Evolutionary conservation across 2,329 filamentous ascomycete genomes (phyloP), one percentile per base, ranked within the genome.

Genomic region (Aspergillus sojae): DNA sequence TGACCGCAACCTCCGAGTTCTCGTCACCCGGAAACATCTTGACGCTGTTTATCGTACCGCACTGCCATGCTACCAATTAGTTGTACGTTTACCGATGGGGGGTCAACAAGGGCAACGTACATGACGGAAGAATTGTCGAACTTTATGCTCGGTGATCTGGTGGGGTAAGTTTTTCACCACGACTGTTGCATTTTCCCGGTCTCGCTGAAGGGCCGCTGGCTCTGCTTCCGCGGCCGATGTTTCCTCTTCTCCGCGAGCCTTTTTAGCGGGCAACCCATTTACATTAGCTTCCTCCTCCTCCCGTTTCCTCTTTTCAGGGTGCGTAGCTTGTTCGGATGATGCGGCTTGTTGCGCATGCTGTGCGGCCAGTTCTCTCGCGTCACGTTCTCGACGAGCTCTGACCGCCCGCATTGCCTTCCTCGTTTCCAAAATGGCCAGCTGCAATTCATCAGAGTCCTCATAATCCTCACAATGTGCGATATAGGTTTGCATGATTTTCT

Each of bases 121-220:
- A 69, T 94, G 92, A 72, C 90, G 90, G 80, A 99, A 98, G 76
- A 96, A 98, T 75, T 96, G 91, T 62, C 91, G 88, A 16, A 98
- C 80, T 70, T 90, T 90, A 14, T 87, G 89, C 71, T 92, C 88
- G 0, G 88, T 88, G 0, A 89, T 86, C 60, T 90, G 86, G 4
- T 75, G 71, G 1, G 95, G 93, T 28, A 99, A 79, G 69, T 93
- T 91, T 57, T 86, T 89, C 4, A 97, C 89, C 59, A 96, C 87
- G 55, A 98, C 85, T 0, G 92, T 94, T 0, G 93, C 90, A 76
- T 98, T 91, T 74, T 99, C 95, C 48, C 95, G 89, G 77, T 99
- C 94, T 61, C 95, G 89, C 76, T 92, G 94, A 34, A 83, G 77
- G 34, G 80, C 75, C 62, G 66, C 70, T 57, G 65, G 70, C 69